Evolutionary conservation across 2,329 filamentous ascomycete species (phyloP).

Genomic region (Fusarium equiseti): DNA sequence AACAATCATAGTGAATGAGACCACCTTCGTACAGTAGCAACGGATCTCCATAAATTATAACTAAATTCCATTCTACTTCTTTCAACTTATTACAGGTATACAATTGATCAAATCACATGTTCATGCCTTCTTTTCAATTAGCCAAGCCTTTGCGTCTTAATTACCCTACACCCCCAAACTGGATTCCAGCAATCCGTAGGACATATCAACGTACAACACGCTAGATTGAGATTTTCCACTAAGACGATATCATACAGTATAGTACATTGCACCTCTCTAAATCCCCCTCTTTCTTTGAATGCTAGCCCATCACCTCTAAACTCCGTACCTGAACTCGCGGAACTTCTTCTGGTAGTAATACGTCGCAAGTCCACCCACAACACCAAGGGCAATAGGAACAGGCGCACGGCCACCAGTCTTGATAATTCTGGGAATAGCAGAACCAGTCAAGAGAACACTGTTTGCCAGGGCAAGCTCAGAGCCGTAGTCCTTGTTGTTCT

Average conservation of each 20-base stretch:
- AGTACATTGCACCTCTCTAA: not conserved
- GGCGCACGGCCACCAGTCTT: slow-evolving; percentile 55
- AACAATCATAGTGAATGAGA: too few relatives aligned
- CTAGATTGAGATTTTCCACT: not conserved
- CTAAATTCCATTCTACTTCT: too few relatives aligned
- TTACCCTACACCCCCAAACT: not conserved
- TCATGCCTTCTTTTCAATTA: too few relatives aligned
- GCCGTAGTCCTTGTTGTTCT: slow-evolving; percentile 58
- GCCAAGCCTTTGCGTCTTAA: rapidly evolving
- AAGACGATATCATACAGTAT: not conserved
- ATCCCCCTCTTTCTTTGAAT: too few relatives aligned
- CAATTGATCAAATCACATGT: too few relatives aligned
- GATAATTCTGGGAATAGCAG: slow-evolving; percentile 54
- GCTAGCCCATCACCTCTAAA: slow-evolving; percentile 36
- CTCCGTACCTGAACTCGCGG: slow-evolving; percentile 56
- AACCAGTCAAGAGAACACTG: slow-evolving; percentile 54
- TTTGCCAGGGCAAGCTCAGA: slow-evolving; percentile 57
- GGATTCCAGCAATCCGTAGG: too few relatives aligned
- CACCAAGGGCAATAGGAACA: slow-evolving; percentile 52
- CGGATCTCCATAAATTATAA: too few relatives aligned
- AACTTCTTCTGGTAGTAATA: slow-evolving; percentile 59
- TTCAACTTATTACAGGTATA: too few relatives aligned
- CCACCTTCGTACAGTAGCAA: too few relatives aligned
- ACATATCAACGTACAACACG: not conserved
- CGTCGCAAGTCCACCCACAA: slow-evolving; percentile 52